Evolutionary conservation across 2,329 filamentous ascomycete species (phyloP), one percentile per base, ranked within the genome.

Genomic region (Monosporascus cannonballus): DNA sequence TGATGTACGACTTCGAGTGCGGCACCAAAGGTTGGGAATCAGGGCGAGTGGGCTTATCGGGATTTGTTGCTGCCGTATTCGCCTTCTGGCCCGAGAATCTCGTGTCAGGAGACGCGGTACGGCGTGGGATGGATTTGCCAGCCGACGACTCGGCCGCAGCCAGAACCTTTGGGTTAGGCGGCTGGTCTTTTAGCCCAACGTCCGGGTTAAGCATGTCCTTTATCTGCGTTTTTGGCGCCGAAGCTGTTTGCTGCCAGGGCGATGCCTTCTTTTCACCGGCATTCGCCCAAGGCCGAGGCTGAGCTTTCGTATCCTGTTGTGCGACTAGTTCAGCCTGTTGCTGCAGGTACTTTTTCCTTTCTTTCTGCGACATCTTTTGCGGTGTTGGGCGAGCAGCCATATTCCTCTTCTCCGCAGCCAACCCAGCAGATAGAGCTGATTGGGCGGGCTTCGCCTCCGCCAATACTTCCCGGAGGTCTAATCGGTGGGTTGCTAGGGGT

Each of bases 301-400:
- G 58, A 24, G 58, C 55, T 47, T 68, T 58, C 6, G 67, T 56
- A 49, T 73, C 68, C 59, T 72, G 70, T 42, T 59, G 57, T 7
- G 73, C 69, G 34, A 69, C 71, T 54, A 77, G 71, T 37, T 73
- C 72, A 24, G 77, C 72, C 62, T 89, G 83, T 56, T 83, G 78
- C 62, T 90, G 86, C 61, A 90, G 83, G 58, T 91, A 83, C 65
- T 83, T 89, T 72, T 96, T 97, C 22, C 91, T 85, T 68, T 96
- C 92, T 65, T 94, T 96, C 62, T 97, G 94, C 0, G 92, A 96
- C 59, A 96, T 71, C 66, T 89, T 96, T 0, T 71, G 66, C 17
- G 73, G 71, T 0, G 73, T 62, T 39, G 63, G 50, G 59, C 72
- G 76, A 48, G 53, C 65, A 51, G 52, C 61, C 22, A 67, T 53